Evolutionary conservation across 2,329 filamentous ascomycete species (phyloP).

Genomic region (Alternaria arbusti): DNA sequence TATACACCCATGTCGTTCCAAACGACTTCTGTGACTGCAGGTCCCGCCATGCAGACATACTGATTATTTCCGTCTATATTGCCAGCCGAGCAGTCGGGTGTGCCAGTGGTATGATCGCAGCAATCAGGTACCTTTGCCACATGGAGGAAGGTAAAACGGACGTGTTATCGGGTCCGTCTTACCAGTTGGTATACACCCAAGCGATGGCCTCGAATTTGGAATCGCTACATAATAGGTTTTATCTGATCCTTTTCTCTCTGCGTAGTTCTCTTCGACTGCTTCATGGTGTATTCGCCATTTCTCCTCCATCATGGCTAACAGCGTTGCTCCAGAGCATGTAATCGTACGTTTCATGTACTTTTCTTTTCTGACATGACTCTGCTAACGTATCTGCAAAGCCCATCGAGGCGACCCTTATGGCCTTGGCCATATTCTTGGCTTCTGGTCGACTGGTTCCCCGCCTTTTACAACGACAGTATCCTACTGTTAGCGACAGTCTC

Average conservation of each 20-base stretch:
- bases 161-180: not conserved
- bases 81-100: not conserved
- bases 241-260: not conserved
- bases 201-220: not conserved
- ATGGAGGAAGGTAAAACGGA: not conserved
- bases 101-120: not conserved
- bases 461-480: conserved; percentile 18
- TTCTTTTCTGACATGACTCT: not conserved
- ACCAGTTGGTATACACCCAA: not conserved
- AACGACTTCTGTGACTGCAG: conserved; percentile 1
- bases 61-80: conserved; percentile 3
- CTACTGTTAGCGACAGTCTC: conserved; percentile 23
- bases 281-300: not conserved
- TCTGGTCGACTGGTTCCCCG: conserved; percentile 25
- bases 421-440: conserved; percentile 17
- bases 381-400: conserved; percentile 15
- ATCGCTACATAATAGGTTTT: not conserved
- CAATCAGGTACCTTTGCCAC: not conserved
- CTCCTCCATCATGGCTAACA: conserved; percentile 5
- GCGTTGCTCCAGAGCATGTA: conserved; percentile 14
- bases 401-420: conserved; percentile 18
- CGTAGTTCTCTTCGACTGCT: not conserved
- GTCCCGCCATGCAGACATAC: not conserved
- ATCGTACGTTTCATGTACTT: conserved; percentile 12
- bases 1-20: not conserved